These are phyloP conservation scores for Fraxinus latifolia DNA, from an alignment of 305 asterid genomes.

Conservation along the genomic window DNA sequence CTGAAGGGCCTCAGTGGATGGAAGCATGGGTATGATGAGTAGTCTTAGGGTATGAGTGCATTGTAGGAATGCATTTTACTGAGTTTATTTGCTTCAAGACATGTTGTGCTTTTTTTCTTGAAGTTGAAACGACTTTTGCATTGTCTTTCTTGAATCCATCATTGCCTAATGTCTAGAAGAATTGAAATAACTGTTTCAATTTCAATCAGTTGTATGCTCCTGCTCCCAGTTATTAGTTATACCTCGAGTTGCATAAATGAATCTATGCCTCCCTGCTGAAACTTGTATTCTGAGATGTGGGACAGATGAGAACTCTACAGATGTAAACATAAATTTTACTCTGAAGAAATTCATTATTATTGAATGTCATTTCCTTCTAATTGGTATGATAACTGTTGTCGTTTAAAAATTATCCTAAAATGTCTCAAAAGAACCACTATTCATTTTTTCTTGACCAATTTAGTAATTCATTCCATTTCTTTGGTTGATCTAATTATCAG, in stretches of 20 bases:
- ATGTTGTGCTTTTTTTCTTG: background rate
- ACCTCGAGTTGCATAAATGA: background rate
- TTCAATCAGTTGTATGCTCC: background rate
- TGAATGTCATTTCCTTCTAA: background rate
- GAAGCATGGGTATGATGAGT: constrained; percentile 99
- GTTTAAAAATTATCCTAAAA: background rate
- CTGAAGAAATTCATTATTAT: background rate
- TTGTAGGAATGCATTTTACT: constrained; percentile 32
- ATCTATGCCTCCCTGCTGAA: background rate
- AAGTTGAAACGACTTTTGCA: background rate
- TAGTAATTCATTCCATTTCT: background rate
- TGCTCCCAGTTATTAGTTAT: background rate
- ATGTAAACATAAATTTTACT: background rate
- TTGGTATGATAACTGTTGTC: background rate
- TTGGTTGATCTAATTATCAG: background rate
- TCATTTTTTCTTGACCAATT: background rate
- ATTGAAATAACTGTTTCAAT: background rate
- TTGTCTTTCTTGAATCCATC: background rate
- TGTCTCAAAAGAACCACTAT: background rate
- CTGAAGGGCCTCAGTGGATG: constrained; percentile 99
- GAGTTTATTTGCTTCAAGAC: background rate
- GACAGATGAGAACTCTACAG: background rate
- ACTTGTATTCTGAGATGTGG: background rate
- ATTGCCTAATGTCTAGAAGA: background rate
- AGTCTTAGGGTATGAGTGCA: constrained; percentile 61